A percentile compares a stretch with the other conserved stretches of the same genome.
phyloP scores from a whole-genome alignment of 345 rosid species.

The Barbarea vulgaris region DNA sequence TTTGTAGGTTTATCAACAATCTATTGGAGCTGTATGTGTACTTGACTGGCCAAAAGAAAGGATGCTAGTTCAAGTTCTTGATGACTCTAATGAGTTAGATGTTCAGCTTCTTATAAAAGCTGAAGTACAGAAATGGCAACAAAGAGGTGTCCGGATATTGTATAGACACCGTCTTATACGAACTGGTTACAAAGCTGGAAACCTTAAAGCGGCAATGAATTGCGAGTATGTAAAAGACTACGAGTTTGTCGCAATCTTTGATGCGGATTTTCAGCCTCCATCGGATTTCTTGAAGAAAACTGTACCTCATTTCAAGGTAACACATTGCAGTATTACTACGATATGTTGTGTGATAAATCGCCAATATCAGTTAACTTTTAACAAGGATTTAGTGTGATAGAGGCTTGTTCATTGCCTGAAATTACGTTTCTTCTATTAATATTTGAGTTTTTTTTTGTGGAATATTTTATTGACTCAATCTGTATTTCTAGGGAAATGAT shows the following conservation, averaged over 20 bases:
- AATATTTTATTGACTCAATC: too few relatives aligned
- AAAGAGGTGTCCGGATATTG: slow-evolving; percentile 67
- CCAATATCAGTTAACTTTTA: background rate
- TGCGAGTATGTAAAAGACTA: slow-evolving; percentile 76
- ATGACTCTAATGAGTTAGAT: slow-evolving; percentile 67
- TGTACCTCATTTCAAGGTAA: slow-evolving; percentile 79
- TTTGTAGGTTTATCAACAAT: slow-evolving; percentile 65
- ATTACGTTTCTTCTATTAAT: background rate
- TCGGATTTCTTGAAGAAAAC: slow-evolving; percentile 71
- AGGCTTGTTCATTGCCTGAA: background rate
- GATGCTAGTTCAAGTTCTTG: slow-evolving; percentile 74
- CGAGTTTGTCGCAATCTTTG: slow-evolving; percentile 77
- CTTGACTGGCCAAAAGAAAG: slow-evolving; percentile 84
- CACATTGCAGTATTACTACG: background rate
- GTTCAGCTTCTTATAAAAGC: slow-evolving; percentile 65
- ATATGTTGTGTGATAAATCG: background rate
- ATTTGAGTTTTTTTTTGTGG: too few relatives aligned
- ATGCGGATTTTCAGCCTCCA: slow-evolving; percentile 85
- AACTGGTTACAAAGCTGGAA: slow-evolving; percentile 89
- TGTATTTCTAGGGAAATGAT: slow-evolving; percentile 60
- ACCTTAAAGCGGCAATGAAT: slow-evolving; percentile 82
- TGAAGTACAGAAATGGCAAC: slow-evolving; percentile 68
- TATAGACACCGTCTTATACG: slow-evolving; percentile 80
- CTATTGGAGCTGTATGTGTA: slow-evolving; percentile 70
- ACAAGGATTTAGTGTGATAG: background rate